Conservation (phyloP, 2,329 filamentous ascomycete genomes). For the Penicillium polonicum region DNA sequence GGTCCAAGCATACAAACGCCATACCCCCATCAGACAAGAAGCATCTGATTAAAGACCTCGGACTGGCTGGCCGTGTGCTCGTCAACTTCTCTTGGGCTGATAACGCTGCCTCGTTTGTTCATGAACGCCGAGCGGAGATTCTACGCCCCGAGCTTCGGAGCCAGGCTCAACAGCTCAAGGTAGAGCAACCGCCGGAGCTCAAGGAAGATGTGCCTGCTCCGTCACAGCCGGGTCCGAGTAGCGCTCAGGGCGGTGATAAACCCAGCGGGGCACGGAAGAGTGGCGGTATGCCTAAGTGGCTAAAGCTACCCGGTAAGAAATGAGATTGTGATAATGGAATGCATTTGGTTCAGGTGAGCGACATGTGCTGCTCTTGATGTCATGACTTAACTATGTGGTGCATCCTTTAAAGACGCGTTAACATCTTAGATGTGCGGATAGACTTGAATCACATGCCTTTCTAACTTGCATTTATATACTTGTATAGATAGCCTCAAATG, state of each 20-base stretch:
- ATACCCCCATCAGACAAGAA: conserved; percentile 47
- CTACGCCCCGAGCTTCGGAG: conserved; percentile 61
- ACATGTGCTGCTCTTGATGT: conserved; percentile 8
- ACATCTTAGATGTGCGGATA: not conserved
- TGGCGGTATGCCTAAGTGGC: conserved; percentile 63
- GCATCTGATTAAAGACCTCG: conserved; percentile 69
- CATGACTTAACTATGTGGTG: not conserved
- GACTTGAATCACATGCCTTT: not conserved
- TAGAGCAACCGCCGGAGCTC: conserved; percentile 41
- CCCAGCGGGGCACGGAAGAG: conserved; percentile 32
- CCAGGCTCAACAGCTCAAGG: conserved; percentile 65
- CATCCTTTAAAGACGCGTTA: not conserved
- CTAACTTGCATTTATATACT: not conserved
- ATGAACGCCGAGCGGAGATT: conserved; percentile 53
- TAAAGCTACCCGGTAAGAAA: conserved; percentile 72
- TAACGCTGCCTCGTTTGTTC: conserved; percentile 55
- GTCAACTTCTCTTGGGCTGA: conserved; percentile 75
- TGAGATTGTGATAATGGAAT: conserved; percentile 36
- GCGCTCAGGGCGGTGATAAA: conserved; percentile 35
- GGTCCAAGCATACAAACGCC: conserved; percentile 23
- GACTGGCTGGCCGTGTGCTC: conserved; percentile 68
- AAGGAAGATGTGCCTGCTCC: conserved; percentile 45
- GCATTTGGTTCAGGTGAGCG: not conserved
- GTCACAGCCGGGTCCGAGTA: conserved; percentile 25
- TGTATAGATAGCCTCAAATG: not conserved